phyloP scores from a whole-genome alignment of 1,284 basidiomycete species.

The Pseudozyma sp. region DNA sequence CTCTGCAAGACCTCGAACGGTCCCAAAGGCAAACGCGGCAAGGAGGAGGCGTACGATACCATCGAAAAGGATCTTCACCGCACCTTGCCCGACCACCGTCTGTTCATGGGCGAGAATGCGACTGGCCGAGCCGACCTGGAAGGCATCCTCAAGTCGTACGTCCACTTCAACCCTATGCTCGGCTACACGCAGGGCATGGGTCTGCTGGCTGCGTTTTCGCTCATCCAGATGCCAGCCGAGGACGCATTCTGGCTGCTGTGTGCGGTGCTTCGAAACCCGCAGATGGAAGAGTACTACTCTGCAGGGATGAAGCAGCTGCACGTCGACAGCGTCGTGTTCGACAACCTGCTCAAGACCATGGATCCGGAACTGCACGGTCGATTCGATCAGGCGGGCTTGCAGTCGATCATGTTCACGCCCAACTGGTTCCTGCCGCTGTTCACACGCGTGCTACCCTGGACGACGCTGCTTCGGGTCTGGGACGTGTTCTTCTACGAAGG shows the following conservation, averaged over 20 bases:
- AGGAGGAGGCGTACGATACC: conserved; percentile 56
- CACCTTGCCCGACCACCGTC: conserved; percentile 57
- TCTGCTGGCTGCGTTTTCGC: conserved; percentile 80
- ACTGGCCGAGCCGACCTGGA: conserved; percentile 63
- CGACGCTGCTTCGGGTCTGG: conserved; percentile 83
- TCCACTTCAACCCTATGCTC: conserved; percentile 70
- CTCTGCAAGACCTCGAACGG: conserved; percentile 56
- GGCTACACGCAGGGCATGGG: conserved; percentile 75
- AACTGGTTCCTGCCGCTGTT: conserved; percentile 74
- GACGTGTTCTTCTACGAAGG: conserved; percentile 84
- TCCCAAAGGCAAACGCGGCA: conserved; percentile 55
- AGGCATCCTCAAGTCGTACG: conserved; percentile 66
- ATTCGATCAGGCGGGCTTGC: conserved; percentile 56
- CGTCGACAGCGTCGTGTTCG: conserved; percentile 82
- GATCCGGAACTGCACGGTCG: conserved; percentile 72
- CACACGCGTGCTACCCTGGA: conserved; percentile 80
- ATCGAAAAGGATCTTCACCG: conserved; percentile 67
- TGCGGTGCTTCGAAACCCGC: conserved; percentile 78
- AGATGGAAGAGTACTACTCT: conserved; percentile 76
- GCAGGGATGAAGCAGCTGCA: conserved; percentile 79
- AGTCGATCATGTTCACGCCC: conserved; percentile 64
- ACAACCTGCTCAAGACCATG: conserved; percentile 77
- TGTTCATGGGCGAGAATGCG: conserved; percentile 59
- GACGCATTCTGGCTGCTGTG: conserved; percentile 84
- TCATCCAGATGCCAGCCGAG: conserved; percentile 86